phyloP scores from a whole-genome alignment of 495 filamentous ascomycete species.

The Bryoglossum gracile region DNA sequence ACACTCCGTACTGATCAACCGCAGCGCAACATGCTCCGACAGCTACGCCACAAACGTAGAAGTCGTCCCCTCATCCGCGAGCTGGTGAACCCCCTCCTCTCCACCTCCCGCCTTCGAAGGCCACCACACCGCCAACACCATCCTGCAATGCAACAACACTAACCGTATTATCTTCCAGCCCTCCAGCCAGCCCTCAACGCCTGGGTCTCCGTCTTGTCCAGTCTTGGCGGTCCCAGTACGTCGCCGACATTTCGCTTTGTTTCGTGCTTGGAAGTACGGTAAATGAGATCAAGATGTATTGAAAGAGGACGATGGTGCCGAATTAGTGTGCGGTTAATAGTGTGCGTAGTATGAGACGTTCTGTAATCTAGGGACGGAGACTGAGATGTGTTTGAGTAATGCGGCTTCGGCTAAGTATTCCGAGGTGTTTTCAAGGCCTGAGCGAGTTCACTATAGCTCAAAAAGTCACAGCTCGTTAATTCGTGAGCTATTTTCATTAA shows the following conservation, averaged over 20 bases:
- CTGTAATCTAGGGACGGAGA: background rate
- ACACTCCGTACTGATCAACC: too few relatives aligned
- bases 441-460: too few relatives aligned
- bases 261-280: background rate
- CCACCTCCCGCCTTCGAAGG: background rate
- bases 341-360: background rate
- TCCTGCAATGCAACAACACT: background rate
- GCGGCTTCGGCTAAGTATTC: background rate
- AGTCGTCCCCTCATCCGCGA: background rate
- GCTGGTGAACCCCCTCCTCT: background rate
- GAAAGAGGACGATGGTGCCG: background rate
- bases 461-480: too few relatives aligned
- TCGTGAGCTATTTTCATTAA: too few relatives aligned
- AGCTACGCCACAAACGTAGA: background rate
- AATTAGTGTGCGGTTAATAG: background rate
- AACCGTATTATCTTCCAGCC: background rate
- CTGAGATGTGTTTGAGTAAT: background rate
- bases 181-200: background rate
- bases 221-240: background rate
- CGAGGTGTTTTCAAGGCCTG: background rate
- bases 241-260: background rate
- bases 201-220: background rate
- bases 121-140: background rate
- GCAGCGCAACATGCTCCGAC: background rate
- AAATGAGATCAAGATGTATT: background rate